Evolutionary conservation across 2,329 filamentous ascomycete species (phyloP), one percentile per base, ranked within the genome.

Genomic region (Cordyceps farinosa): DNA sequence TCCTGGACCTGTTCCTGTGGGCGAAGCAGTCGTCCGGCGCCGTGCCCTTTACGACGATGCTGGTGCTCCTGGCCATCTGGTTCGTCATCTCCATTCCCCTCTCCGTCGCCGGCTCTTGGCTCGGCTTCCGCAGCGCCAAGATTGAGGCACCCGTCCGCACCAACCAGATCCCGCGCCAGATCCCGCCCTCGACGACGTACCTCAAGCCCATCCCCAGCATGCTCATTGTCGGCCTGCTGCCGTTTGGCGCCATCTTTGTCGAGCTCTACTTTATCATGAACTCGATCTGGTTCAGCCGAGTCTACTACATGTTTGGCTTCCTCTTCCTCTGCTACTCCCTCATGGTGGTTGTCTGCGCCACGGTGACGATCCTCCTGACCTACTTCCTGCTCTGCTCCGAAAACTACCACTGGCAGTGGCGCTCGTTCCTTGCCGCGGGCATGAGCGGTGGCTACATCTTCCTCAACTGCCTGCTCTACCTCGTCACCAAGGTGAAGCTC

Each of bases 301-400:
- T 99, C 68, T 99, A 99, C 83, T 99, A 99, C 84, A 99, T 99
- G 95, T 99, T 99, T 71, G 95, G 95, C 29, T 99, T 99, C 83
- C 81, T 99, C 42, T 99, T 99, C 82, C 84, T 99, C 63, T 97
- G 93, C 82, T 99, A 97, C 73, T 93, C 91, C 11, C 85, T 99
- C 56, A 97, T 99, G 92, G 92, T 98, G 70, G 90, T 97, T 70
- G 98, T 95, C 1, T 92, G 90, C 64, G 94, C 94, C 0, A 89
- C 93, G 1, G 94, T 96, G 47, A 98, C 95, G 1, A 88, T 98
- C 9, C 81, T 99, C 22, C 89, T 98, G 84, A 91, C 97, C 0
- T 99, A 99, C 78, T 98, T 98, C 81, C 75, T 99, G 69, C 87
- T 99, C 15, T 98, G 94, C 73, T 88, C 91, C 0, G 95, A 99